Conservation (phyloP, 2,329 filamentous ascomycete genomes). For the Pseudomassariella vexata region DNA sequence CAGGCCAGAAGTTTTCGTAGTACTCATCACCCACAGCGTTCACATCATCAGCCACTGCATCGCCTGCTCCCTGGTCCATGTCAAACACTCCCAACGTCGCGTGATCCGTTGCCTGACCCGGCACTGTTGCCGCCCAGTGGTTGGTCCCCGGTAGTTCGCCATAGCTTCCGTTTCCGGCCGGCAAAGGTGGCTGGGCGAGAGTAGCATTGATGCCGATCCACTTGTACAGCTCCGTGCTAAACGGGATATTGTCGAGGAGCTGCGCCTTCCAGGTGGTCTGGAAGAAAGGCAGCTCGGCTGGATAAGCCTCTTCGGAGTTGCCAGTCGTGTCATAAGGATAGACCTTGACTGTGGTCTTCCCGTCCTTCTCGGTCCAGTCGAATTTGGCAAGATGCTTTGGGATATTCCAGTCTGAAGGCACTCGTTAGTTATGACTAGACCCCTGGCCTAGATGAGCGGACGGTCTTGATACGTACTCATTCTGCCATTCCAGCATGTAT, state of each 20-base stretch:
- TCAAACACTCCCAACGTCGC: slow-evolving; percentile 4
- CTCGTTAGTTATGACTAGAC: neutral
- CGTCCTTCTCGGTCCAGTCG: slow-evolving; percentile 15
- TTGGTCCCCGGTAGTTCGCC: slow-evolving; percentile 17
- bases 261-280: slow-evolving; percentile 15
- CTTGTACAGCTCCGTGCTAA: slow-evolving; percentile 10
- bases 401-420: slow-evolving; percentile 30
- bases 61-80: slow-evolving; percentile 6
- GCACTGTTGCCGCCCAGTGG: slow-evolving; percentile 14
- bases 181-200: slow-evolving; percentile 21
- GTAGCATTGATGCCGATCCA: slow-evolving; percentile 17
- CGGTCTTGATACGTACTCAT: slow-evolving; percentile 17
- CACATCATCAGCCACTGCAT: neutral
- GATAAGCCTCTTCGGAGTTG: slow-evolving; percentile 3
- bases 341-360: slow-evolving; percentile 15
- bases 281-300: slow-evolving; percentile 16
- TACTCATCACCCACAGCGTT: slow-evolving; percentile 10
- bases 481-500: slow-evolving; percentile 24
- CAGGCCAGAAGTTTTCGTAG: slow-evolving; percentile 9
- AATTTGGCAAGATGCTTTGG: slow-evolving; percentile 27
- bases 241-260: slow-evolving; percentile 14
- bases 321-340: slow-evolving; percentile 11
- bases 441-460: neutral
- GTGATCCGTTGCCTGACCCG: slow-evolving; percentile 7
- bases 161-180: slow-evolving; percentile 9